phyloP scores from a whole-genome alignment of 768 basidiomycete species.

The Mrakia gelida region DNA sequence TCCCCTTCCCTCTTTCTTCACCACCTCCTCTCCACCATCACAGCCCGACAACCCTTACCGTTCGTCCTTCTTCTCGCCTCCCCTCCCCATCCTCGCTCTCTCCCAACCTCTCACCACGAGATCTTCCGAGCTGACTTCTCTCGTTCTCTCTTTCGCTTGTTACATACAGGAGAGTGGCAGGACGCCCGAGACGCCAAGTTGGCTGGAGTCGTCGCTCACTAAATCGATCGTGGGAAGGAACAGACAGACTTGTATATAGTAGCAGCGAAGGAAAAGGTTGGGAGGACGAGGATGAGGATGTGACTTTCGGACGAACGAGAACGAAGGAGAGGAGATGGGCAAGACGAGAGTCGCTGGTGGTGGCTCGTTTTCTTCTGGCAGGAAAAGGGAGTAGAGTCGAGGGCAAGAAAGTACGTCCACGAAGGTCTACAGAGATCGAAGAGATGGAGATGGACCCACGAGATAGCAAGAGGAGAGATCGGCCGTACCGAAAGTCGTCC shows the following conservation, averaged over 20 bases:
- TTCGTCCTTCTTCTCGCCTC: neutral
- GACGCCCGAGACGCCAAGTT: neutral
- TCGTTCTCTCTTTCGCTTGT: neutral
- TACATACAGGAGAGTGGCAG: neutral
- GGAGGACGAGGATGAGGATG: neutral
- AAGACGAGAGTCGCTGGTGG: too few species aligned
- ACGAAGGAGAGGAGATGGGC: too few species aligned
- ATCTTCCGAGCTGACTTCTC: neutral
- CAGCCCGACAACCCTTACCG: slow-evolving; percentile 8
- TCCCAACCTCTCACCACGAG: neutral
- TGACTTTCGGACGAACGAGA: too few species aligned
- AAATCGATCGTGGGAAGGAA: neutral
- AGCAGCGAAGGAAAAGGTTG: neutral
- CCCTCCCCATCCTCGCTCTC: too few species aligned
- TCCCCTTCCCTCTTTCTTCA: neutral
- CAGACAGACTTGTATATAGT: neutral
- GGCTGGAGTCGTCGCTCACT: neutral
- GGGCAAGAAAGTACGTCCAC: too few species aligned
- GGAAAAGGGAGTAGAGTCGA: too few species aligned
- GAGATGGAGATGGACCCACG: too few species aligned
- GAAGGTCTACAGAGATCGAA: too few species aligned
- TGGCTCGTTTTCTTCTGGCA: too few species aligned
- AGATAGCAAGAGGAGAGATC: too few species aligned
- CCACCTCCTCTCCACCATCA: neutral
- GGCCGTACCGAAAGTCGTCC: neutral